These are phyloP conservation scores for Claviceps humidiphila DNA, from an alignment of 2,329 filamentous ascomycete genomes.

Conservation along the genomic window DNA sequence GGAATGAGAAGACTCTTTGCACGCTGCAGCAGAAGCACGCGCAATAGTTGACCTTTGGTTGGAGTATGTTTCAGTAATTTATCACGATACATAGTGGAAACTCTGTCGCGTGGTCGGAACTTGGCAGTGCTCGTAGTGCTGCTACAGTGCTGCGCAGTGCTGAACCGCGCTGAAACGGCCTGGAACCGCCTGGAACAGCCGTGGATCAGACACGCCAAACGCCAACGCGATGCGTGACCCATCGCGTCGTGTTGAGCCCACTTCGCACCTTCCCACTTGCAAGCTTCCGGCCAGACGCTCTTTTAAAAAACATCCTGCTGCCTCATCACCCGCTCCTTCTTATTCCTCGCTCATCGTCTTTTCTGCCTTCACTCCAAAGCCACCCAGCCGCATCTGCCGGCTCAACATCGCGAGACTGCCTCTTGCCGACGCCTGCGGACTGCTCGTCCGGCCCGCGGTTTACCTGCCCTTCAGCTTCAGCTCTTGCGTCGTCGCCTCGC, in stretches of 20 bases:
- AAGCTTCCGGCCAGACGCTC: neutral
- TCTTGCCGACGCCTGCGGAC: neutral
- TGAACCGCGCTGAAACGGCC: too few relatives aligned
- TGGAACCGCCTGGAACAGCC: too few relatives aligned
- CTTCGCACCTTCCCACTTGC: neutral
- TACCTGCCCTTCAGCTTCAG: neutral
- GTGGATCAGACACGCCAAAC: neutral
- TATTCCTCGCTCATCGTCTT: neutral
- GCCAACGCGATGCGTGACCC: conserved; percentile 10
- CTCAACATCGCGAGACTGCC: neutral
- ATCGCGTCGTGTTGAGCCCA: conserved; percentile 10
- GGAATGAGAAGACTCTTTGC: too few relatives aligned
- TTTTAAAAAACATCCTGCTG: conserved; percentile 1
- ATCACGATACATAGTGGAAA: too few relatives aligned
- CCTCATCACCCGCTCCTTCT: neutral
- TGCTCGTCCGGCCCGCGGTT: neutral
- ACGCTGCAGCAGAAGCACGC: too few relatives aligned
- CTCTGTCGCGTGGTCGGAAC: too few relatives aligned
- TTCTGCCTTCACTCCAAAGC: neutral
- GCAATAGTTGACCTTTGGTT: too few relatives aligned
- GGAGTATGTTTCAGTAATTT: too few relatives aligned
- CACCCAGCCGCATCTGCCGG: neutral
- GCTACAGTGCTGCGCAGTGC: too few relatives aligned
- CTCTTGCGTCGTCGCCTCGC: neutral
- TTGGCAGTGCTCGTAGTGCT: too few relatives aligned